These are phyloP conservation scores for Sarocladiaceae sp. DNA, from an alignment of 2,329 filamentous ascomycete genomes.

Conservation along the genomic window DNA sequence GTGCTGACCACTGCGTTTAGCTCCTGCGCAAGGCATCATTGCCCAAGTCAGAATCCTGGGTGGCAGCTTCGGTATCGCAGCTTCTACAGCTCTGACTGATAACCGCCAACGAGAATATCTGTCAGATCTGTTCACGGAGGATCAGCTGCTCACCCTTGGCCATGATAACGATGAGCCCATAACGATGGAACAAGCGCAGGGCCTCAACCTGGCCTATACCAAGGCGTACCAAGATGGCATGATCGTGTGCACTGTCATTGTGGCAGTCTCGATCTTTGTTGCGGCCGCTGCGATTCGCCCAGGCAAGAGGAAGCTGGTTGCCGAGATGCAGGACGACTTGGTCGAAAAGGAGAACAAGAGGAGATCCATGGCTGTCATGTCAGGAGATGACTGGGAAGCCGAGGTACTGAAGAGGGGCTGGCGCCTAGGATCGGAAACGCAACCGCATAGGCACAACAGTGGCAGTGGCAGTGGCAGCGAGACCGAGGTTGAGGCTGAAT, in stretches of 20 bases:
- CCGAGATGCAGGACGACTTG: constrained; percentile 16
- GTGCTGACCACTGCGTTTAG: no score
- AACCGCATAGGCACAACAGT: no score
- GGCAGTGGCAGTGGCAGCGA: no score
- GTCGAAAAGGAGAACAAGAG: constrained; percentile 13
- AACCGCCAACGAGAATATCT: constrained; percentile 23
- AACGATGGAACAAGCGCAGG: constrained; percentile 20
- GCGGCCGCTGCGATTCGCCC: constrained; percentile 33
- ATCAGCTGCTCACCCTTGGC: constrained; percentile 22
- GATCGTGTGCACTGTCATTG: constrained; percentile 36
- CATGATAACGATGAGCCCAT: constrained; percentile 16
- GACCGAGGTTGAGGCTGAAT: no score
- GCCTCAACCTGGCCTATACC: constrained; percentile 33
- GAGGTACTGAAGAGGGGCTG: not conserved
- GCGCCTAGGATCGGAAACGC: not conserved
- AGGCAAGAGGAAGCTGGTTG: constrained; percentile 10
- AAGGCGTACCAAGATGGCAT: constrained; percentile 41
- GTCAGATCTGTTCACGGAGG: constrained; percentile 19
- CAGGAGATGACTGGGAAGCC: not conserved
- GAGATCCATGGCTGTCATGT: not conserved
- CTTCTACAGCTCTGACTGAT: constrained; percentile 41
- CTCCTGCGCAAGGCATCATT: constrained; percentile 45
- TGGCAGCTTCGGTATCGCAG: constrained; percentile 48
- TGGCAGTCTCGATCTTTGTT: constrained; percentile 32
- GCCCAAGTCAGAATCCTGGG: constrained; percentile 46